These are phyloP conservation scores for Nymphaea colorata DNA, from an alignment of 164 flowering plant species.

Conservation along the genomic window DNA sequence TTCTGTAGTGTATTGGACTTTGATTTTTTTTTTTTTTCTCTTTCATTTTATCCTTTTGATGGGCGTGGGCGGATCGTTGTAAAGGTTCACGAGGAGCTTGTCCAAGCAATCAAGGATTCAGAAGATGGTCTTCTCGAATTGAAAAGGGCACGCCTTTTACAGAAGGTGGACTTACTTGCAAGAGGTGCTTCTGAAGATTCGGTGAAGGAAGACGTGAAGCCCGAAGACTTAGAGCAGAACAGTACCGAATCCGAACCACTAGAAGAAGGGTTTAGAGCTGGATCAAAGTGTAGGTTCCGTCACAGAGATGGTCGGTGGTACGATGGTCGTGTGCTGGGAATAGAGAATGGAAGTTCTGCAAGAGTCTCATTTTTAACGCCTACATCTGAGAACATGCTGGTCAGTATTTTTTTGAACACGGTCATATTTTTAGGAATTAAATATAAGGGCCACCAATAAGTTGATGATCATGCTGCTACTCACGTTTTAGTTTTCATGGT, in stretches of 20 bases:
- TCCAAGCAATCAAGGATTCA: slow-evolving; percentile 64
- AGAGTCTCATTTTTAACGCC: slow-evolving; percentile 80
- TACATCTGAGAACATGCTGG: slow-evolving; percentile 83
- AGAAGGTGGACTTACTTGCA: slow-evolving; percentile 45
- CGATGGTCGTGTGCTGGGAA: slow-evolving; percentile 47
- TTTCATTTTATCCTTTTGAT: neutral
- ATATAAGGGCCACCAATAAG: no score
- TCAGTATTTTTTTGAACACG: slow-evolving; percentile 16
- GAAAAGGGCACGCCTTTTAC: slow-evolving; percentile 66
- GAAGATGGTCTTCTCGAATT: slow-evolving; percentile 77
- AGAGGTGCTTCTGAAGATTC: slow-evolving; percentile 6
- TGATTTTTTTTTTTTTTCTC: neutral
- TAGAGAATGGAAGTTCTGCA: slow-evolving; percentile 44
- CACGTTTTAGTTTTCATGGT: neutral
- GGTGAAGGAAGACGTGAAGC: slow-evolving; percentile 26
- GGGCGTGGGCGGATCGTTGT: neutral
- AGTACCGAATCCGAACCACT: slow-evolving; percentile 41
- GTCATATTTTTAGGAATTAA: neutral
- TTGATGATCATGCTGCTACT: neutral
- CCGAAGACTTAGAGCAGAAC: slow-evolving; percentile 34
- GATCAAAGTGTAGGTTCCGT: slow-evolving; percentile 87
- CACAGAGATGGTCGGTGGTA: slow-evolving; percentile 92
- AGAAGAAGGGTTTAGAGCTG: slow-evolving; percentile 30
- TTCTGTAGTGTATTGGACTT: no score
- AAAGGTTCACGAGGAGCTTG: slow-evolving; percentile 81